A percentile compares a stretch with the other conserved stretches of the same genome.
Evolutionary conservation across 345 rosid genomes (phyloP).

Genomic region (Eucalyptus decipiens): DNA sequence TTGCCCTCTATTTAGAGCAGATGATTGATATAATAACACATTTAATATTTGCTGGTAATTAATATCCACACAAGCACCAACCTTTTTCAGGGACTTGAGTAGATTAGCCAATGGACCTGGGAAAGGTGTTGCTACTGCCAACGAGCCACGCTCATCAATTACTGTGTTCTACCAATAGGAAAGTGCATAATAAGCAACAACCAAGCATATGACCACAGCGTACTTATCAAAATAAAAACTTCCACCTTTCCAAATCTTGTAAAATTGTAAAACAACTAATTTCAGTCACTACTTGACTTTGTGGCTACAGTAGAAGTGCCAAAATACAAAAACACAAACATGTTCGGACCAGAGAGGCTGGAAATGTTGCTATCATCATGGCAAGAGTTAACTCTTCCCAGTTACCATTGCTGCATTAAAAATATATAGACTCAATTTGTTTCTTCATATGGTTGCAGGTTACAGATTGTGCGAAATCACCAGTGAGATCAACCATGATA

Average conservation of each 20-base stretch:
- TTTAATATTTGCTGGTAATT: background rate
- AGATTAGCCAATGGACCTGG: conserved; percentile 59
- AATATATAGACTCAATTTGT: background rate
- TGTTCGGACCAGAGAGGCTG: background rate
- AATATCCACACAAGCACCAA: conserved; percentile 2
- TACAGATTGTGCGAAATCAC: background rate
- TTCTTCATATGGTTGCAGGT: background rate
- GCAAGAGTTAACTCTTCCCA: background rate
- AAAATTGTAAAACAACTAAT: background rate
- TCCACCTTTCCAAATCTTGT: background rate
- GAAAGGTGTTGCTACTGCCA: conserved; percentile 55
- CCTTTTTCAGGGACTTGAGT: conserved; percentile 47
- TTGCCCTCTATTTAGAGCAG: background rate
- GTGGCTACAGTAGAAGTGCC: background rate
- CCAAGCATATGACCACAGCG: background rate
- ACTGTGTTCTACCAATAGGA: conserved; percentile 46
- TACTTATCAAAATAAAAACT: background rate
- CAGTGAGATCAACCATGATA: background rate
- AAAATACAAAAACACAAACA: background rate
- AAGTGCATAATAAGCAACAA: background rate
- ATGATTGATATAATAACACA: background rate
- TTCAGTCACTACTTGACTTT: background rate
- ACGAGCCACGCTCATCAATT: conserved; percentile 76
- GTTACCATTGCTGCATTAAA: background rate
- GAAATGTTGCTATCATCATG: background rate